Evolutionary conservation across 345 rosid genomes (phyloP).

Genomic region (Rhodamnia rubescens): DNA sequence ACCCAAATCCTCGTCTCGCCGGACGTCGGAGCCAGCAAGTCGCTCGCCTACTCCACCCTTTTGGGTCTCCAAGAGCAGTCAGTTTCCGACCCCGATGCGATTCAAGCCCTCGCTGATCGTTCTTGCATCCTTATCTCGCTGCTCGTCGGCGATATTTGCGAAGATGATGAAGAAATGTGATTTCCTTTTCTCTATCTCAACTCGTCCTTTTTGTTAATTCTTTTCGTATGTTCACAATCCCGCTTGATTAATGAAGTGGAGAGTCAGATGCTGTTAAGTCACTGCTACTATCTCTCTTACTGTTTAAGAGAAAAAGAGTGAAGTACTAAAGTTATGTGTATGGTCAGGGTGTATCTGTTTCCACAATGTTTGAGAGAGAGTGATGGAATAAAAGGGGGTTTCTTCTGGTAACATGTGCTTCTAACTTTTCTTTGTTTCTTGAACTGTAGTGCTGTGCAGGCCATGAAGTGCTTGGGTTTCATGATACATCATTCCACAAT

Average conservation of each 20-base stretch:
- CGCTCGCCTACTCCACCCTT: conserved; percentile 29
- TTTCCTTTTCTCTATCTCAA: neutral
- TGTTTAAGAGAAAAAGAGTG: neutral
- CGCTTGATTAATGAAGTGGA: neutral
- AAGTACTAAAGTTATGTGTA: neutral
- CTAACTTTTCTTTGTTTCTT: neutral
- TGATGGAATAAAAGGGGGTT: neutral
- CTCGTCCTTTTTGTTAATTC: neutral
- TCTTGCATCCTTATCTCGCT: conserved; percentile 8
- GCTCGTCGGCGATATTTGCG: conserved; percentile 12
- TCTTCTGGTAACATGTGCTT: neutral
- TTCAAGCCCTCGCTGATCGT: conserved; percentile 18
- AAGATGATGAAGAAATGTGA: conserved; percentile 40
- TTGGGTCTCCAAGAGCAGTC: conserved; percentile 29
- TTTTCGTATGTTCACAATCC: neutral
- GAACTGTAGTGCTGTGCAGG: conserved; percentile 35
- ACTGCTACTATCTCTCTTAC: neutral
- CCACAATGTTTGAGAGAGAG: neutral
- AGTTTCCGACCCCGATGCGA: conserved; percentile 7
- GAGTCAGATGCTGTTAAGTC: neutral
- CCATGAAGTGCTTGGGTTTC: conserved; percentile 53
- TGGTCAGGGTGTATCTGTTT: neutral
- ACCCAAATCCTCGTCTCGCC: conserved; percentile 15
- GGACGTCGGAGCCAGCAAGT: conserved; percentile 14
- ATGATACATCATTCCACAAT: conserved; percentile 38